Evolutionary conservation across 495 filamentous ascomycete species (phyloP).

Genomic region (Friedmanniomyces simplex): DNA sequence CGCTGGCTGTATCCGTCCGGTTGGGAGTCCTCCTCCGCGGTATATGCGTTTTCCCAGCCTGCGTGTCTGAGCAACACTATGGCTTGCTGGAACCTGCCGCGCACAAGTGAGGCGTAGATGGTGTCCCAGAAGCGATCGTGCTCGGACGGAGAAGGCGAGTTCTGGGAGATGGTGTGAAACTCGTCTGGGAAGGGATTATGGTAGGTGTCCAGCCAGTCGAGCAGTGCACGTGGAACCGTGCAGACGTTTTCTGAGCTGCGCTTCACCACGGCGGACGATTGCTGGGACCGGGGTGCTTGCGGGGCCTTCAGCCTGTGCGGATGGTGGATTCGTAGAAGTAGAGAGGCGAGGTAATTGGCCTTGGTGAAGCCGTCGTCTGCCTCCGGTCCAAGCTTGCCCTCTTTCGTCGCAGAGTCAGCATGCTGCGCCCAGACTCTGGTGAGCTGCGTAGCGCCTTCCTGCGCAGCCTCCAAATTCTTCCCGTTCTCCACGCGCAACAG

Average conservation of each 20-base stretch:
- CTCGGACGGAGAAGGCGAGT: conserved; percentile 59
- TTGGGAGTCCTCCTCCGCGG: conserved; percentile 34
- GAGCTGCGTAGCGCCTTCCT: not conserved
- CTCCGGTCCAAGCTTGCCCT: conserved; percentile 8
- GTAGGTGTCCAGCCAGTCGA: conserved; percentile 66
- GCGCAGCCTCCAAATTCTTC: not conserved
- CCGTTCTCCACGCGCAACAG: not conserved
- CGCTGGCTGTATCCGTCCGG: conserved; percentile 57
- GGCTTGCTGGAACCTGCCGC: conserved; percentile 57
- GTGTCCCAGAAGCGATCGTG: conserved; percentile 72
- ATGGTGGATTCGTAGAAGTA: conserved; percentile 67
- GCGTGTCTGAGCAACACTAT: conserved; percentile 54
- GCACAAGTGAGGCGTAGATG: conserved; percentile 53
- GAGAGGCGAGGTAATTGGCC: conserved; percentile 58
- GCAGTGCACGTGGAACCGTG: conserved; percentile 60
- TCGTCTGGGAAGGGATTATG: conserved; percentile 54
- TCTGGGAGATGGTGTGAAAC: conserved; percentile 46
- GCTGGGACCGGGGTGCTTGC: conserved; percentile 8
- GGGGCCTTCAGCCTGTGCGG: conserved; percentile 37
- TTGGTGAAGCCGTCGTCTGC: conserved; percentile 43
- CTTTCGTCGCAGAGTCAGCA: not conserved
- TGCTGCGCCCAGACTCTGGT: conserved; percentile 5
- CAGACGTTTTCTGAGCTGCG: conserved; percentile 3
- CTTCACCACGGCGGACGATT: conserved; percentile 25
- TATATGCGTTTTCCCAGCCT: conserved; percentile 61